Evolutionary conservation across 345 rosid genomes (phyloP), one percentile per base, ranked within the genome.

Genomic region (Populus alba): DNA sequence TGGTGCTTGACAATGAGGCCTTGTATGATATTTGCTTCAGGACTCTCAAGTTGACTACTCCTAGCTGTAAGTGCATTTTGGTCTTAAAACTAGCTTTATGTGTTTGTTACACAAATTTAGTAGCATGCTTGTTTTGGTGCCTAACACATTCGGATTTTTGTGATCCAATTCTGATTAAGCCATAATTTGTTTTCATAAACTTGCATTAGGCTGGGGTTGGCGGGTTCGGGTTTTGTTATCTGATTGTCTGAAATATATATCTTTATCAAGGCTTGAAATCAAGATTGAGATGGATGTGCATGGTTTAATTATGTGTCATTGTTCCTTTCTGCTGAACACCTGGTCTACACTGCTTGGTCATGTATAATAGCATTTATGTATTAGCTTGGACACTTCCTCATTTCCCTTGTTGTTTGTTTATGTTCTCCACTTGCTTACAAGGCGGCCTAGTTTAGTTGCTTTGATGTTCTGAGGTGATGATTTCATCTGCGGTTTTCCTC

Each of bases 1-100:
- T 80, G 82, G 82, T 80, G 49, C 73, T 80, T 68, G 82, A 80
- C 66, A 80, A 80, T 20, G 82, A 80, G 70, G 82, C 82, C 35
- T 63, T 80, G 45, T 80, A 80, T 57, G 82, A 80, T 37, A 80
- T 80, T 9, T 80, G 82, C 13, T 80, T 80, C 71, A 80, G 82
- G 75, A 80, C 77, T 47, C 78, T 80, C 70, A 80, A 80, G 68
- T 22, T 80, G 53, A 80, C 82, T 20, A 80, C 78, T 18, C 82
- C 82, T 23, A 80, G 82, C 75, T 80, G 82, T 80, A 80, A 69
- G 82, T 75, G 31, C 37, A n/a, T 23, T 13, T 20, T 59, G 12
- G 9, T 4, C 3, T 35, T 18, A 43, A 15, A 25, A 16, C 17
- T 10, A 43, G 12, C 45, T 11, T 38, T 18, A 20, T 22, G 20